phyloP scores from a whole-genome alignment of 768 basidiomycete genomes.

The Boletus vermiculosoides region DNA sequence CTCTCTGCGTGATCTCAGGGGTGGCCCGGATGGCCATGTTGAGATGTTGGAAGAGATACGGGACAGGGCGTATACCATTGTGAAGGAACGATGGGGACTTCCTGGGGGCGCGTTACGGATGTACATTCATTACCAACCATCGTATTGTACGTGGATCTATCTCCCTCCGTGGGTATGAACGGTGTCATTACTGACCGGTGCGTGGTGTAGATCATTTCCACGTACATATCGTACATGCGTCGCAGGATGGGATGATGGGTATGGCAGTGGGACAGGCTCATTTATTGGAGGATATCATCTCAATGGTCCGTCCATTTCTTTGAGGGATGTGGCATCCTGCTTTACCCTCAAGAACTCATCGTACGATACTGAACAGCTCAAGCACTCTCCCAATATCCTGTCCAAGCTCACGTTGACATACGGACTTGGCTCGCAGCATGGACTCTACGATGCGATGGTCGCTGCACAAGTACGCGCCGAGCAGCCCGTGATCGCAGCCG shows the following conservation, averaged over 20 bases:
- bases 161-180: not conserved
- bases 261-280: slow-evolving; percentile 90
- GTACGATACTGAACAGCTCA: slow-evolving; percentile 50
- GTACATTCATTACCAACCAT: slow-evolving; percentile 94
- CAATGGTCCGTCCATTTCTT: slow-evolving; percentile 51
- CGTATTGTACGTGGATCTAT: slow-evolving; percentile 66
- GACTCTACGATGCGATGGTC: slow-evolving; percentile 51
- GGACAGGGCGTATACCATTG: slow-evolving; percentile 50
- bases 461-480: slow-evolving; percentile 28
- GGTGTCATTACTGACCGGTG: not conserved
- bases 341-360: not conserved
- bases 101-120: slow-evolving; percentile 61
- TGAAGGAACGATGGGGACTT: slow-evolving; percentile 65
- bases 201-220: slow-evolving; percentile 79
- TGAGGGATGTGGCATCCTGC: not conserved
- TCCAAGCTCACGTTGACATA: slow-evolving; percentile 79
- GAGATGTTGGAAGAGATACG: slow-evolving; percentile 66
- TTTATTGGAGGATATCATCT: slow-evolving; percentile 88
- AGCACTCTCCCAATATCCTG: slow-evolving; percentile 54
- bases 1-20: slow-evolving; percentile 71
- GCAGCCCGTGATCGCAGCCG: not conserved
- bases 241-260: slow-evolving; percentile 55
- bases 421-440: slow-evolving; percentile 79
- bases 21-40: slow-evolving; percentile 52
- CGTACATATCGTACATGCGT: slow-evolving; percentile 84